These are phyloP conservation scores for Tricladium varicosporioides DNA, from an alignment of 2,329 filamentous ascomycete species.

Conservation along the genomic window DNA sequence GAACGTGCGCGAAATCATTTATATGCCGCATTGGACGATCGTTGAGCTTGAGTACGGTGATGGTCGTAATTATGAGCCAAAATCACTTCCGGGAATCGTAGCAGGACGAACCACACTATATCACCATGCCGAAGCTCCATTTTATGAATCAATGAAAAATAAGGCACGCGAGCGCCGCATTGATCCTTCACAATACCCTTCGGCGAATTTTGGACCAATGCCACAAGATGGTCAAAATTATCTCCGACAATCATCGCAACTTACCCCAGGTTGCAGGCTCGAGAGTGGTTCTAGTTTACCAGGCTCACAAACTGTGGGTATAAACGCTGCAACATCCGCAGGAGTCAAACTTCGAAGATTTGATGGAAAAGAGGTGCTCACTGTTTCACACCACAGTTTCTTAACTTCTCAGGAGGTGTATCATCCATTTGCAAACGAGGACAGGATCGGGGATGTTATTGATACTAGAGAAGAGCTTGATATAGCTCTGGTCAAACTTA, in stretches of 20 bases:
- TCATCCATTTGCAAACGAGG: slow-evolving; percentile 16
- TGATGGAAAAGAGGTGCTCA: slow-evolving; percentile 17
- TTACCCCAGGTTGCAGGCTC: slow-evolving; percentile 18
- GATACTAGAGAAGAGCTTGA: slow-evolving; percentile 17
- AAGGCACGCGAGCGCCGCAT: slow-evolving; percentile 15
- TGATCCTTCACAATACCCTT: slow-evolving; percentile 11
- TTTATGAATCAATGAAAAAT: slow-evolving; percentile 18
- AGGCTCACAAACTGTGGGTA: slow-evolving; percentile 11
- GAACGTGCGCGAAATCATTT: slow-evolving; percentile 15
- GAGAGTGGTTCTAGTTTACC: slow-evolving; percentile 14
- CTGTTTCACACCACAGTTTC: slow-evolving; percentile 13
- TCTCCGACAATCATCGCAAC: slow-evolving; percentile 14
- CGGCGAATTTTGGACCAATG: slow-evolving; percentile 12
- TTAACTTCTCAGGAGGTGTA: slow-evolving; percentile 18
- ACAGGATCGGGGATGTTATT: slow-evolving; percentile 18
- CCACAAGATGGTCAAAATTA: slow-evolving; percentile 19
- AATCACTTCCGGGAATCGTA: slow-evolving; percentile 19
- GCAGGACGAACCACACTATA: slow-evolving; percentile 18
- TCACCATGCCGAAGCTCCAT: slow-evolving; percentile 15
- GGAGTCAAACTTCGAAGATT: slow-evolving; percentile 13
- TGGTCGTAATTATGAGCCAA: slow-evolving; percentile 17
- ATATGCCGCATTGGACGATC: slow-evolving; percentile 20
- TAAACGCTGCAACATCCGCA: slow-evolving; percentile 18
- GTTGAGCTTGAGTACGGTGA: slow-evolving; percentile 18
- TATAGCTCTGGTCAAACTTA: slow-evolving; percentile 20